Base-by-base conservation (phyloP, 768 basidiomycete species). In the Tubosaeta brunneosetosa region DNA sequence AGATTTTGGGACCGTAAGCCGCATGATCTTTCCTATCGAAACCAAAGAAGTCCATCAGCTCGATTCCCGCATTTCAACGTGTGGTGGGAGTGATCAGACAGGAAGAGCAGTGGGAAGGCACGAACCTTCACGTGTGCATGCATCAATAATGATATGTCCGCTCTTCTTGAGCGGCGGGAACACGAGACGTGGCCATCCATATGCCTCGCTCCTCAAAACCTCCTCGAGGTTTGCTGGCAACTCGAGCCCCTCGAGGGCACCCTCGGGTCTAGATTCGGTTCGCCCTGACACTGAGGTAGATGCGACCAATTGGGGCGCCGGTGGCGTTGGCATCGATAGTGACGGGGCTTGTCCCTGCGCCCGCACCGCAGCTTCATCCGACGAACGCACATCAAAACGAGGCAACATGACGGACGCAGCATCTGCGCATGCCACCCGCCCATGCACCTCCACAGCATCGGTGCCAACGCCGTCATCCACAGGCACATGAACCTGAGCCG, bases 131-230 rank as follows among this genome's bases (percentile, higher is more conserved):
- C 81, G 64, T 12, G 86, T 86, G 66, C 97, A 99, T 9, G 85
- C 82, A 67, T 98, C 95, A 53, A 98, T 74, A 46, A 94, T 86
- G 57, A 97, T 81, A 67, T 98, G 95, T 0, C 94, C 94, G 58
- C 84, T 87, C 55, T 84, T 83, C 70, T 97, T 97, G 63, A 97
- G 65, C 29, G 97, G 95, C n/a, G 93, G 85, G 59, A 91, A 88
- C 47, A 97, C 80, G 32, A 98, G 77, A 50, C 97, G 82, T 34
- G 95, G 91, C 95, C 95, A 97, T 41, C 75, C 71, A 57, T 86
- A 92, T 11, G 93, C 85, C 68, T 94, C 91, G 26, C 73, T 71
- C 58, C 87, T 75, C 55, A 97, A 68, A 29, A 75, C 71, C 34
- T 73, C 77, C 54, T 82, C 68, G 16, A 88, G 58, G 29, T 80